Evolutionary conservation across 2,329 filamentous ascomycete genomes (phyloP).

Genomic region (Akanthomyces dipterigenus): DNA sequence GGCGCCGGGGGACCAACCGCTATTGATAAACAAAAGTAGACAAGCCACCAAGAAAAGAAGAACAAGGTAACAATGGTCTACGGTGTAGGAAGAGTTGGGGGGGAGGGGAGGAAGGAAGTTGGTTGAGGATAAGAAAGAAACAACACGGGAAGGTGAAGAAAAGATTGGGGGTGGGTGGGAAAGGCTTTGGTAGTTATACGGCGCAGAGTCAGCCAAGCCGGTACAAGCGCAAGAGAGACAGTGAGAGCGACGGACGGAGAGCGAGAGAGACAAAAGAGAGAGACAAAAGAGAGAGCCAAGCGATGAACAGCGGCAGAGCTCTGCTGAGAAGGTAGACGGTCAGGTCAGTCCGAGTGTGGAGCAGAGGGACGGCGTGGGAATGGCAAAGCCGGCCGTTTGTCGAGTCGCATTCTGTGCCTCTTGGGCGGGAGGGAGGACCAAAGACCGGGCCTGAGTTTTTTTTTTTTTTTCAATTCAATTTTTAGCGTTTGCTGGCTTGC

Average conservation of each 20-base stretch:
- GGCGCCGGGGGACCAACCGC: background rate
- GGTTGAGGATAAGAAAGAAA: background rate
- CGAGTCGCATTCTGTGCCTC: background rate
- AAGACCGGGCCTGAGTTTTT: background rate
- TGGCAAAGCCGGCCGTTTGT: conserved; percentile 8
- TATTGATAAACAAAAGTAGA: background rate
- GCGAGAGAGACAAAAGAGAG: background rate
- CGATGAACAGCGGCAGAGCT: background rate
- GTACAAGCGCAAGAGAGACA: background rate
- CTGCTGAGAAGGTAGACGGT: background rate
- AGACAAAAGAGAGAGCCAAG: background rate
- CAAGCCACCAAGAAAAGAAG: background rate
- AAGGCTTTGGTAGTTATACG: conserved; percentile 4
- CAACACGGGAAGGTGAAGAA: background rate
- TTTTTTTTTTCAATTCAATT: background rate
- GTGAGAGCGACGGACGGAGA: background rate
- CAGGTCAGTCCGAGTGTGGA: conserved; percentile 8
- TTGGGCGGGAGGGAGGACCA: background rate
- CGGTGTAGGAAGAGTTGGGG: background rate
- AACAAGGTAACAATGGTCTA: background rate
- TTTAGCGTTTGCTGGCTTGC: background rate
- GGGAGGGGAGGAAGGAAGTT: background rate
- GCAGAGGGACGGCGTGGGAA: conserved; percentile 1
- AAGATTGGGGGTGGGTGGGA: background rate
- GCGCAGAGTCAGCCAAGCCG: background rate